A percentile compares a stretch with the other conserved stretches of the same genome.
These are phyloP conservation scores for Iris pallida DNA, from an alignment of 116 monocot species.

Conservation along the genomic window DNA sequence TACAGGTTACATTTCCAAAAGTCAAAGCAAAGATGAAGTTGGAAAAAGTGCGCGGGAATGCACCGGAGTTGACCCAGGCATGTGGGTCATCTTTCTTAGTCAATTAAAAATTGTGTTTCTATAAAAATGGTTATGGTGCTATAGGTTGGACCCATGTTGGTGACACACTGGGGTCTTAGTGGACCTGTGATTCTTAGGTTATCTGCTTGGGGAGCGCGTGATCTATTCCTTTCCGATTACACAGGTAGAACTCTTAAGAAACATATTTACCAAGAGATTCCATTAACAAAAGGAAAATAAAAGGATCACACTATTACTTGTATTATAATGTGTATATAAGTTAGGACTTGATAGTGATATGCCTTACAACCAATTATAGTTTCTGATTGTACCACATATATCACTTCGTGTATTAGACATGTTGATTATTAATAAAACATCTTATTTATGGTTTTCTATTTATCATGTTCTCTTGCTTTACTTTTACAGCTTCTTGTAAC, in stretches of 20 bases:
- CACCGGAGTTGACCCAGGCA: conserved; percentile 76
- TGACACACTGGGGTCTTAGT: conserved; percentile 98
- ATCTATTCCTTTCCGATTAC: conserved; percentile 64
- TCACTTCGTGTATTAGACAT: too few relatives aligned
- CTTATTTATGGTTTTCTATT: too few relatives aligned
- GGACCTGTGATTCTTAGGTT: conserved; percentile 91
- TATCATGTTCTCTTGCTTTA: too few relatives aligned
- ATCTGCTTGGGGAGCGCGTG: conserved; percentile 97
- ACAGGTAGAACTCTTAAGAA: conserved; percentile 40
- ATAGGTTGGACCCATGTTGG: conserved; percentile 81
- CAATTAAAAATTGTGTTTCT: neutral
- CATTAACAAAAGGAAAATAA: too few relatives aligned
- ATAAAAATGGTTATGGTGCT: conserved; percentile 1
- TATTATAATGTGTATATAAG: too few relatives aligned
- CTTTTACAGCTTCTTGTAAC: too few relatives aligned
- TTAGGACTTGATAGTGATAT: too few relatives aligned
- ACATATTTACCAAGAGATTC: neutral
- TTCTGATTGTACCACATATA: too few relatives aligned
- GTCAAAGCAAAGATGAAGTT: conserved; percentile 80
- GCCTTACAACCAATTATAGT: too few relatives aligned
- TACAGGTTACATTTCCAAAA: conserved; percentile 73
- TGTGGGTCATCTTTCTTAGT: conserved; percentile 14
- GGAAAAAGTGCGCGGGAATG: conserved; percentile 41
- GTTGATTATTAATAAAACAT: too few relatives aligned
- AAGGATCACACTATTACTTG: too few relatives aligned